Base-by-base conservation (phyloP, 805 yeast species). In the Zygoascus tannicola region DNA sequence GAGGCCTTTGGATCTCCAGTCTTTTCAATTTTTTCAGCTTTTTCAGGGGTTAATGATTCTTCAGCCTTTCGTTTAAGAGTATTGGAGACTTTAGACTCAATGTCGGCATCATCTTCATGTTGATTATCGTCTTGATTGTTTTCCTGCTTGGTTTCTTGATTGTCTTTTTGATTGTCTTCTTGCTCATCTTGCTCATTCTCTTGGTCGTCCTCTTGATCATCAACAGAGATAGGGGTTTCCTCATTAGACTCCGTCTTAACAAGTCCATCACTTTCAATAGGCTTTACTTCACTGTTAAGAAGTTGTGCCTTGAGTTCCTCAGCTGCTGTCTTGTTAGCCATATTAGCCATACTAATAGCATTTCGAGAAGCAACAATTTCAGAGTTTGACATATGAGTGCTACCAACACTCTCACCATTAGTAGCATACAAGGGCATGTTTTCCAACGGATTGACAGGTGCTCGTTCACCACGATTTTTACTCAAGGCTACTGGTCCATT, bases 351-450 rank as follows among this genome's bases (percentile, higher is more conserved):
- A 35, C 81, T 80, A 20, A 82, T 70, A 26, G 76, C 73, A 38
- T 70, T 77, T 39, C 79, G 68, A 55, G 80, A 70, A 44, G 75
- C 71, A 4, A 81, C 88, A 55, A 84, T 71, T 44, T 85, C 92
- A 50, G 75, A 73, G 51, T 85, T 84, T 14, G 78, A 65, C 62
- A 84, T 67, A 41, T 80, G 74, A 47, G 74, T 62, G 1, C 81
- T 78, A 3, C 85, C 86, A 3, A 85, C 85, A 33, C 74, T 60
- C 48, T 81, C 76, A 4, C 95, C 95, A n/a, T 71, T 65, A 0
- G 84, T 77, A 44, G 82, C 81, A 62, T 81, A 80, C 49, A 87
- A 64, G 8, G 92, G 92, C 70, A 88, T 74, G 54, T 79, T 81
- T 16, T 71, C 75, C 43, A 76, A 75, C 0, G 94, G 85, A 10